Evolutionary conservation across 1,284 basidiomycete species (phyloP), one percentile per base, ranked within the genome.

Genomic region (Pseudozyma flocculosa): DNA sequence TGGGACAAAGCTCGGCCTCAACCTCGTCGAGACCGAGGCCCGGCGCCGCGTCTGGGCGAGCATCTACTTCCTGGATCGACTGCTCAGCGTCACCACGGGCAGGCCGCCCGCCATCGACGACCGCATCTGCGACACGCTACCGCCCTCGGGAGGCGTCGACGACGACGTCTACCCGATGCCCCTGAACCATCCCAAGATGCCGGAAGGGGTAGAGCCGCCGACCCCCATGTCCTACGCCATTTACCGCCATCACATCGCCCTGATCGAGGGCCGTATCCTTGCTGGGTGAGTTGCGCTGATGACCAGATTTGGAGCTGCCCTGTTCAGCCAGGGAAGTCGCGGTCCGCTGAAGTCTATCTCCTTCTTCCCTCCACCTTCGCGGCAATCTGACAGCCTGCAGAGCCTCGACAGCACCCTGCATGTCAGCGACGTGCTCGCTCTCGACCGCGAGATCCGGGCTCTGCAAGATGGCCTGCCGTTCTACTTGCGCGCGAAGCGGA

Each of bases 31-130:
- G 40, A 65, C 64, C 15, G 71, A 76, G 34, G 53, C 54, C 4
- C 56, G 73, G 11, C 53, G 74, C 14, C 57, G 60, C 9, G 59
- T 73, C 17, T 76, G 73, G 73, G 56, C 64, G n/a, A 26, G 61
- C 17, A 54, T 73, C 44, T 66, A 66, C 46, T 68, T 63, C 22
- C 45, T 58, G 8, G 72, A 75, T 24, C 40, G 70, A 32, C 55
- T 50, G 10, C 47, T 70, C 23, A 54, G 60, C 10, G 57, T 74
- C 40, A 70, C 59, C 32, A 62, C 64, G 2, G 71, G 66, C 14
- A 61, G 73, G 17, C 73, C 74, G 0, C 54, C 70, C 14, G 55
- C 64, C 37, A 74, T 76, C 37, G 64, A 67, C 42, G 70, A 74
- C 40, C 53, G 51, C 17, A 49, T 71, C 19, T 70, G 61, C 45